Conservation (phyloP, 2,329 filamentous ascomycete species). For the Clonostachys rhizophaga region DNA sequence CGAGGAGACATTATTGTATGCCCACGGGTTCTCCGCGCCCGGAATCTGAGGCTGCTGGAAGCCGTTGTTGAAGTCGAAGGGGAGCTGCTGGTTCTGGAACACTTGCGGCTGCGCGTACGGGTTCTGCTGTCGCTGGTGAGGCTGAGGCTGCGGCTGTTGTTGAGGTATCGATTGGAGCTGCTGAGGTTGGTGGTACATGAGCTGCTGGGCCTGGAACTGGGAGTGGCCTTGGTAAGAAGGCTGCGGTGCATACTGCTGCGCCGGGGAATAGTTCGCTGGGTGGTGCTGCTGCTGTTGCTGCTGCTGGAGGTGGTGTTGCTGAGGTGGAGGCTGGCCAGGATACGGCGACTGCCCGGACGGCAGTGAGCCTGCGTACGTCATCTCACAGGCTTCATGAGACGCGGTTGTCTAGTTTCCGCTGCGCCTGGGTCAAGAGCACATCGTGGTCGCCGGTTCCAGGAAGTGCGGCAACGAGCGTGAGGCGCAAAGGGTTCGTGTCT, state of each 20-base stretch:
- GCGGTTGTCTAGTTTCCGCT: too few species aligned
- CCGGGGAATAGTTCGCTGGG: conserved; percentile 15
- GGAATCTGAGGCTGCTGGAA: background rate
- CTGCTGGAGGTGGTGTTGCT: conserved; percentile 11
- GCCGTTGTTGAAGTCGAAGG: conserved; percentile 10
- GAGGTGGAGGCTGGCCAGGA: conserved; percentile 9
- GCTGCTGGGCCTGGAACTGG: too few species aligned
- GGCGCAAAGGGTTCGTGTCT: too few species aligned
- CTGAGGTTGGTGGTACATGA: background rate
- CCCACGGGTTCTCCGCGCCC: too few species aligned
- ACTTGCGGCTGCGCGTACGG: conserved; percentile 5
- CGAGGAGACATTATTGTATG: background rate
- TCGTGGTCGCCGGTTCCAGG: too few species aligned
- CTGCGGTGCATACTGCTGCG: conserved; percentile 8
- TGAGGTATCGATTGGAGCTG: conserved; percentile 15
- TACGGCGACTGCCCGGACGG: conserved; percentile 18
- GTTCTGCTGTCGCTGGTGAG: conserved; percentile 12
- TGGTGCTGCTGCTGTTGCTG: conserved; percentile 20
- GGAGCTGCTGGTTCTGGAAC: conserved; percentile 7
- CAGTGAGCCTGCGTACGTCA: conserved; percentile 27
- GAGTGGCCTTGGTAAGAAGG: background rate
- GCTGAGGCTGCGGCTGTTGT: conserved; percentile 13
- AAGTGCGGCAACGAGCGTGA: too few species aligned
- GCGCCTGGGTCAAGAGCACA: too few species aligned
- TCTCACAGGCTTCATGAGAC: conserved; percentile 16